Conservation (phyloP, 2,329 filamentous ascomycete genomes). For the Ophiostoma australiae region DNA sequence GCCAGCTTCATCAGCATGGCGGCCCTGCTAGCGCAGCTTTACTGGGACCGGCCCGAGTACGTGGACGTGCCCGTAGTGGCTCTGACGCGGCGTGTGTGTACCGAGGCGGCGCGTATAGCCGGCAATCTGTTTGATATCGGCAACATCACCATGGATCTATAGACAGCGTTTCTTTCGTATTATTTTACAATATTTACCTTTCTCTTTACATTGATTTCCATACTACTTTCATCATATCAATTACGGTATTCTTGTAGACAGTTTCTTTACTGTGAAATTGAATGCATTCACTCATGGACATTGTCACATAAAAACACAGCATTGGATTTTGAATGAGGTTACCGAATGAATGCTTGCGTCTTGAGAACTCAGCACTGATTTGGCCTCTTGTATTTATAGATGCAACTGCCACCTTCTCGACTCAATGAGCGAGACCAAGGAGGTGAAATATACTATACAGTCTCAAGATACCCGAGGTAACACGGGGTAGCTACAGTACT, state of each 20-base stretch:
- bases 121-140: constrained; percentile 28
- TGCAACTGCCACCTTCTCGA: no score
- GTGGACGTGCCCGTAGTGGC: constrained; percentile 54
- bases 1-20: constrained; percentile 73
- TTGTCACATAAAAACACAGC: background rate
- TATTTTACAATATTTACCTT: background rate
- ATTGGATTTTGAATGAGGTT: no score
- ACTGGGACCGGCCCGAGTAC: constrained; percentile 58
- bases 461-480: no score
- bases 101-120: constrained; percentile 23
- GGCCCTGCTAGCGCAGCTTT: constrained; percentile 61
- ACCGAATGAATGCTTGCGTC: no score
- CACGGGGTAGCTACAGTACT: no score
- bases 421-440: no score
- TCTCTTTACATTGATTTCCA: background rate
- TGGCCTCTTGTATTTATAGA: no score
- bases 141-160: constrained; percentile 28
- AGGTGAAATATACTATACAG: no score
- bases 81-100: constrained; percentile 33
- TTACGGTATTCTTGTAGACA: background rate
- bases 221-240: background rate
- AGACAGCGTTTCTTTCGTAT: background rate
- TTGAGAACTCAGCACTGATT: no score
- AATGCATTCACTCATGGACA: background rate
- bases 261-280: background rate